phyloP scores from a whole-genome alignment of 495 filamentous ascomycete species.

The Hypoxylon perforatum region DNA sequence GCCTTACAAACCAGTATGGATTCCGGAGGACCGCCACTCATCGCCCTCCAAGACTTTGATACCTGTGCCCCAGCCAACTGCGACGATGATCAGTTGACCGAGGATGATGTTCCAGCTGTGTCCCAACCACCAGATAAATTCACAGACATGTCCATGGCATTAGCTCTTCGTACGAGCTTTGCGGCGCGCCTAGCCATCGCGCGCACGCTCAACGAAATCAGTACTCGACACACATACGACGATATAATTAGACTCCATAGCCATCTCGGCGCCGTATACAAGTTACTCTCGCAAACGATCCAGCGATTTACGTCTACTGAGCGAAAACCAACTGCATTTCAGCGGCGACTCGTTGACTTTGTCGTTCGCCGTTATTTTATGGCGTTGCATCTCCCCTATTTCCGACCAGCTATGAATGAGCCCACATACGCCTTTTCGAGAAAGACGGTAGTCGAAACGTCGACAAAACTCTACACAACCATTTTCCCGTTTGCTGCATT shows the following conservation, averaged over 20 bases:
- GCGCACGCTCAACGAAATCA: constrained; percentile 60
- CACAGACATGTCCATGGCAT: constrained; percentile 57
- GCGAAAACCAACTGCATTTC: constrained; percentile 49
- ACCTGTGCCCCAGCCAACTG: constrained; percentile 61
- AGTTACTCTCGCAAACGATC: constrained; percentile 52
- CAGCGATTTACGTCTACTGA: constrained; percentile 41
- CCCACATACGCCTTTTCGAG: constrained; percentile 62
- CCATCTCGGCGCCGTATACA: constrained; percentile 52
- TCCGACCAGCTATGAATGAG: constrained; percentile 47
- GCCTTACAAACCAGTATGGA: constrained; percentile 62
- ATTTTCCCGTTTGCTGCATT: constrained; percentile 49
- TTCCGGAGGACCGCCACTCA: constrained; percentile 63
- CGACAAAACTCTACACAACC: constrained; percentile 61
- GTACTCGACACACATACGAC: constrained; percentile 46
- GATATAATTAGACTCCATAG: constrained; percentile 48
- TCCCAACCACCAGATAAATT: constrained; percentile 50
- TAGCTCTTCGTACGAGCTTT: constrained; percentile 59
- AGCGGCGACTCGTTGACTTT: constrained; percentile 53
- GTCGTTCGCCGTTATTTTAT: constrained; percentile 59
- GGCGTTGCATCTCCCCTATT: constrained; percentile 62
- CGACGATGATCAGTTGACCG: constrained; percentile 53
- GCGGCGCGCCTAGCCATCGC: constrained; percentile 58
- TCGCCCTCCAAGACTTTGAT: constrained; percentile 59
- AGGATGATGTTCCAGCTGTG: constrained; percentile 30
- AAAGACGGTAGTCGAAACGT: constrained; percentile 59